Conservation (phyloP, 2,329 filamentous ascomycete species). For the Fusarium lateritium region DNA sequence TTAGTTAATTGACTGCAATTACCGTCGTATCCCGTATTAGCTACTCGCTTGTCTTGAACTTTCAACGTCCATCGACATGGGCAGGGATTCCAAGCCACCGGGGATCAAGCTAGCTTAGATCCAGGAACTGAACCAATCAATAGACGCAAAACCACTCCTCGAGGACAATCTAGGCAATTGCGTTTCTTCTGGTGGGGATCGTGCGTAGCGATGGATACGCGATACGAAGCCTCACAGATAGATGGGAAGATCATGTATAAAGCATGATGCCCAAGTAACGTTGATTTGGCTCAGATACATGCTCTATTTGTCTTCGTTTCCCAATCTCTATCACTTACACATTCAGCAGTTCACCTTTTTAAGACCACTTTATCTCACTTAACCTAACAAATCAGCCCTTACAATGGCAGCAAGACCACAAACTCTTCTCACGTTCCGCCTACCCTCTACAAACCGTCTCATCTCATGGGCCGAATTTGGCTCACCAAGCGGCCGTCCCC, state of each 20-base stretch:
- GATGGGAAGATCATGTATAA: not conserved
- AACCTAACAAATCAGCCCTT: too few species aligned
- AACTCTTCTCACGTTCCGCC: conserved; percentile 3
- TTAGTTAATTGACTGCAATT: not conserved
- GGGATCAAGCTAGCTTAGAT: not conserved
- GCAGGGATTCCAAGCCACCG: not conserved
- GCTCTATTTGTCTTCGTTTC: not conserved
- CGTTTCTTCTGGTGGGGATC: not conserved
- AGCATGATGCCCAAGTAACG: not conserved
- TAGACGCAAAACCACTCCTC: not conserved
- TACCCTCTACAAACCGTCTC: conserved; percentile 24
- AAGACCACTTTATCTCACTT: not conserved
- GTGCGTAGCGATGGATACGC: not conserved
- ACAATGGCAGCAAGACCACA: conserved; percentile 5
- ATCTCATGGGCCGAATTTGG: conserved; percentile 33
- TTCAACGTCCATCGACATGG: not conserved
- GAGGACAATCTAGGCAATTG: conserved; percentile 14
- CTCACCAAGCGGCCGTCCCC: conserved; percentile 1
- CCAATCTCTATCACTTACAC: not conserved
- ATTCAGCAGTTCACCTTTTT: too few species aligned
- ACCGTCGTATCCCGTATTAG: not conserved
- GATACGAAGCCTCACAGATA: not conserved
- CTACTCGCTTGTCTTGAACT: not conserved
- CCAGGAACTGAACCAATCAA: conserved; percentile 8
- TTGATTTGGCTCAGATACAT: not conserved